Evolutionary conservation across 1,284 basidiomycete genomes (phyloP).

Genomic region (Moesziomyces sp.): DNA sequence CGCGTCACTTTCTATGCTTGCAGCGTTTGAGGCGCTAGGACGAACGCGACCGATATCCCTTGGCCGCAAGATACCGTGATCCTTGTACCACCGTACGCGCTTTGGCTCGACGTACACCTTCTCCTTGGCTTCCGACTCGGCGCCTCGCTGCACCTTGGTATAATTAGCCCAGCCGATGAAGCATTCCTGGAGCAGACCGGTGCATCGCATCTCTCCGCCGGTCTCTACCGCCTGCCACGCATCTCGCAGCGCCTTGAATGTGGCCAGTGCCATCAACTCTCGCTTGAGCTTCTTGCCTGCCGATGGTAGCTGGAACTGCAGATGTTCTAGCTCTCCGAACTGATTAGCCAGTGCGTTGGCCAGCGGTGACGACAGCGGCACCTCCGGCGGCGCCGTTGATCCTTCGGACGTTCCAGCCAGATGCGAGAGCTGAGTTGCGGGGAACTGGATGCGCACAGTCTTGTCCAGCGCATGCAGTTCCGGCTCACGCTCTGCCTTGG

Average conservation of each 20-base stretch:
- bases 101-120: constrained; percentile 39
- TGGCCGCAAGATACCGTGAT: constrained; percentile 18
- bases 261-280: constrained; percentile 53
- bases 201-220: constrained; percentile 55
- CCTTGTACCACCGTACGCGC: constrained; percentile 34
- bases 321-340: constrained; percentile 50
- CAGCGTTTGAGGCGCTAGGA: neutral
- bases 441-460: constrained; percentile 57
- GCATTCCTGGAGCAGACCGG: constrained; percentile 52
- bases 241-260: constrained; percentile 43
- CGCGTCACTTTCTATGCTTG: neutral
- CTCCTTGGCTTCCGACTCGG: constrained; percentile 18
- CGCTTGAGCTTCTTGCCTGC: constrained; percentile 40
- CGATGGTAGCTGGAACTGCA: constrained; percentile 39
- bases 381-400: constrained; percentile 2
- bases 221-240: constrained; percentile 56
- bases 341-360: constrained; percentile 23
- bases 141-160: constrained; percentile 7
- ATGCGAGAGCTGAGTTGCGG: constrained; percentile 36
- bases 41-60: constrained; percentile 34
- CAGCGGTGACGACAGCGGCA: constrained; percentile 41
- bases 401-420: constrained; percentile 18
- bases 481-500: constrained; percentile 24
- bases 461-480: constrained; percentile 49
- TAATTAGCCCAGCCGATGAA: constrained; percentile 60